Evolutionary conservation across 1,284 basidiomycete species (phyloP).

Genomic region (Melampsora americana): DNA sequence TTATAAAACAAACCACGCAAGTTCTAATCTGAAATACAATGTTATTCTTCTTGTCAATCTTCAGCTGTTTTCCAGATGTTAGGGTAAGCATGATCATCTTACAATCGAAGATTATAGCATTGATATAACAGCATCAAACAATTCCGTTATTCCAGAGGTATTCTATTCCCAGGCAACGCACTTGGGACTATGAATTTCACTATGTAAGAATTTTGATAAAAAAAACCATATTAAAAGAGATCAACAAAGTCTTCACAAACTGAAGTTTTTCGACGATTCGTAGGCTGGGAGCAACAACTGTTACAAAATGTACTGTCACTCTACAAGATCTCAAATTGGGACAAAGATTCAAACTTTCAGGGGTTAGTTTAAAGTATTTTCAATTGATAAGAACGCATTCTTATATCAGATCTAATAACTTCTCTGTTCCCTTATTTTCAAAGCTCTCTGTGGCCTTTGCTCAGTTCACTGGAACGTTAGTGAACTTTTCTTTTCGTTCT

Average conservation of each 20-base stretch:
- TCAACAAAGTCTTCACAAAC: background rate
- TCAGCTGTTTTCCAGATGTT: background rate
- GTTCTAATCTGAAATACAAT: too few species aligned
- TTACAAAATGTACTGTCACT: background rate
- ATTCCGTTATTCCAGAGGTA: constrained; percentile 13
- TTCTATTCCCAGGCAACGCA: constrained; percentile 40
- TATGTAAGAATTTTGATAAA: constrained; percentile 10
- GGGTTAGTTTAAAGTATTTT: background rate
- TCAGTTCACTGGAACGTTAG: constrained; percentile 38
- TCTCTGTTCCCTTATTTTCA: background rate
- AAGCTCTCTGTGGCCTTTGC: constrained; percentile 31
- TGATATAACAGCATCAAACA: background rate
- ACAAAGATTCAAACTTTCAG: background rate
- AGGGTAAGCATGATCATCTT: background rate
- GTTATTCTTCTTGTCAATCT: background rate
- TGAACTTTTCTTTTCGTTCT: background rate
- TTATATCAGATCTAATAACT: background rate
- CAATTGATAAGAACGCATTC: too few species aligned
- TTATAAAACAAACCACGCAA: background rate
- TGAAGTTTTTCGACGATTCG: constrained; percentile 2
- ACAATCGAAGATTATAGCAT: background rate
- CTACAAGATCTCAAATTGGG: background rate
- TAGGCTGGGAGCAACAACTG: background rate
- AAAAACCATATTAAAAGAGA: background rate
- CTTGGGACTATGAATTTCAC: constrained; percentile 38